phyloP scores from a whole-genome alignment of 2,329 filamentous ascomycete species.

The Colletotrichum sp. region DNA sequence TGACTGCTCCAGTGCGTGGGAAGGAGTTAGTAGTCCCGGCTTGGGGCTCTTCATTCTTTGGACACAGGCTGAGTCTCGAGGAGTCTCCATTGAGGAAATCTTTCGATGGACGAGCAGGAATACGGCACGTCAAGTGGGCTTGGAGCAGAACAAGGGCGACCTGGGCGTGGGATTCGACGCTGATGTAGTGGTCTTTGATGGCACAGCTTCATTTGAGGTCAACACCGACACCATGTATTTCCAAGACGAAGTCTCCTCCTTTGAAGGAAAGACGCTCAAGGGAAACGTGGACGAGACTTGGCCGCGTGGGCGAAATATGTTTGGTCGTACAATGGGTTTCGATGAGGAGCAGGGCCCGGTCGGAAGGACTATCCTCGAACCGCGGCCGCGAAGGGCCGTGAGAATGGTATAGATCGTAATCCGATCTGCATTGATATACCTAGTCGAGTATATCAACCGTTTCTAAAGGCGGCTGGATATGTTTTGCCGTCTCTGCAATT shows the following conservation, averaged over 20 bases:
- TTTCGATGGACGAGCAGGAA: too few species aligned
- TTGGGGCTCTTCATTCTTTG: too few species aligned
- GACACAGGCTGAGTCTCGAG: too few species aligned
- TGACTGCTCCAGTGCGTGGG: slow-evolving; percentile 89
- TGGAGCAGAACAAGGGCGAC: too few species aligned
- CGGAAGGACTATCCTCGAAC: slow-evolving; percentile 62
- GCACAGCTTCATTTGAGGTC: slow-evolving; percentile 77
- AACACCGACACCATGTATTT: slow-evolving; percentile 84
- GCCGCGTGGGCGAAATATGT: slow-evolving; percentile 77
- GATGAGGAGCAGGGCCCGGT: slow-evolving; percentile 45
- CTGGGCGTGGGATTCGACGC: slow-evolving; percentile 58
- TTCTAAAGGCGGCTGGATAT: background rate
- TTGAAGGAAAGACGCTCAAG: slow-evolving; percentile 77
- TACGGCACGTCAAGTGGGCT: too few species aligned
- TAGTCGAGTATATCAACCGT: background rate
- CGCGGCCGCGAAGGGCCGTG: background rate
- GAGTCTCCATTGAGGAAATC: too few species aligned
- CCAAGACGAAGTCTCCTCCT: slow-evolving; percentile 89
- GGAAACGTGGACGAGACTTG: slow-evolving; percentile 86
- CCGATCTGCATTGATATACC: background rate
- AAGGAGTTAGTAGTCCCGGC: too few species aligned
- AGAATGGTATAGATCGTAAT: background rate
- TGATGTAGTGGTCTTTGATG: slow-evolving; percentile 92
- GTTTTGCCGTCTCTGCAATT: background rate
- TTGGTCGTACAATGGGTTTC: slow-evolving; percentile 57